Percentiles rank a stretch among this genome's conserved stretches.
phyloP scores from a whole-genome alignment of 2,329 filamentous ascomycete genomes.

The Colletotrichum eremochloae region DNA sequence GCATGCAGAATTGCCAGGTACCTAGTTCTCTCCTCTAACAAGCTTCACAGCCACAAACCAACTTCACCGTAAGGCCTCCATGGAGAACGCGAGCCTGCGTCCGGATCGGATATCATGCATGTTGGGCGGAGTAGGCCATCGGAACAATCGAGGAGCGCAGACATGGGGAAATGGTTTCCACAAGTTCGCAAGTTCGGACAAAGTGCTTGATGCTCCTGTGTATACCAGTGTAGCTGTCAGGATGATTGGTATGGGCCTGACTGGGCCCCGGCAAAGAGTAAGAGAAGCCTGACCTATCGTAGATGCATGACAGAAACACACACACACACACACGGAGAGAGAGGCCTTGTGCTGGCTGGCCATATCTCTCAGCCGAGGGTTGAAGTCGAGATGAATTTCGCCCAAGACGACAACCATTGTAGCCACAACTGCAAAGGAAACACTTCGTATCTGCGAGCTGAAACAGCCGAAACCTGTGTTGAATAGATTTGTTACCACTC shows the following conservation, averaged over 20 bases:
- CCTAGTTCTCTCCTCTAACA: neutral
- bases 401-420: neutral
- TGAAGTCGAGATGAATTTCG: neutral
- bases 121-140: constrained; percentile 25
- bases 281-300: neutral
- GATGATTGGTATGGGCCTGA: constrained; percentile 16
- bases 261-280: neutral
- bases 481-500: neutral
- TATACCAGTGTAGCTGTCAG: constrained; percentile 1
- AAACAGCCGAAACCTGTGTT: constrained; percentile 1
- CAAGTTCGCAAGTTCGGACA: constrained; percentile 33
- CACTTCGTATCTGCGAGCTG: constrained; percentile 13
- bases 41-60: constrained; percentile 19
- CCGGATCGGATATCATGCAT: constrained; percentile 27
- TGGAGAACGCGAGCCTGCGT: constrained; percentile 10
- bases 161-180: constrained; percentile 7
- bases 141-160: constrained; percentile 20
- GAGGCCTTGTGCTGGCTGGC: neutral
- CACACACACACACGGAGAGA: neutral
- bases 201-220: neutral
- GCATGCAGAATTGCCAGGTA: constrained; percentile 26
- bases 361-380: neutral
- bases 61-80: constrained; percentile 25
- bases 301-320: neutral
- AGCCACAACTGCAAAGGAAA: constrained; percentile 14